phyloP scores from a whole-genome alignment of 2,329 filamentous ascomycete species.

The Penicillium sp. region DNA sequence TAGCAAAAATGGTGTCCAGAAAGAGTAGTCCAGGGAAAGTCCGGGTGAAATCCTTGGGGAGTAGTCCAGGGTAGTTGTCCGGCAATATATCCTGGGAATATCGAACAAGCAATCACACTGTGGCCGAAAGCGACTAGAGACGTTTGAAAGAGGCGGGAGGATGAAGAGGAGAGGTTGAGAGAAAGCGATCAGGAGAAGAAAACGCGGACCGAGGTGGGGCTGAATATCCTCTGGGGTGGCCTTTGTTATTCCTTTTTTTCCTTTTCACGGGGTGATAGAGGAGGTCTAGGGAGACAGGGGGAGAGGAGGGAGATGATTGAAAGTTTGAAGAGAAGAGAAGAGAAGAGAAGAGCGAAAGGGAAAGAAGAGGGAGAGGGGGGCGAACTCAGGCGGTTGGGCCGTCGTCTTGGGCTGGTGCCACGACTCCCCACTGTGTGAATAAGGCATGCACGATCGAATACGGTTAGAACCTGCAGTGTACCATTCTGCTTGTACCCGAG shows the following conservation, averaged over 20 bases:
- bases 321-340: slow-evolving; percentile 8
- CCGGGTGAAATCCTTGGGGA: slow-evolving; percentile 9
- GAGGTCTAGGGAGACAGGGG: slow-evolving; percentile 4
- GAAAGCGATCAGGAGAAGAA: neutral
- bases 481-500: neutral
- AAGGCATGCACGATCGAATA: slow-evolving; percentile 31
- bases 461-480: slow-evolving; percentile 21
- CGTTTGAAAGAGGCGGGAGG: slow-evolving; percentile 4
- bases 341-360: slow-evolving; percentile 12
- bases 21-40: slow-evolving; percentile 1
- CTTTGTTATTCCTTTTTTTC: neutral
- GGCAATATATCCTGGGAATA: slow-evolving; percentile 20
- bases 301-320: slow-evolving; percentile 6
- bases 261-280: neutral
- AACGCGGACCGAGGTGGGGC: slow-evolving; percentile 7
- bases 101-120: slow-evolving; percentile 5
- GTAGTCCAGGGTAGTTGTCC: slow-evolving; percentile 16
- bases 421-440: slow-evolving; percentile 34
- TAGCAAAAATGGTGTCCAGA: slow-evolving; percentile 12
- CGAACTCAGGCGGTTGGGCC: slow-evolving; percentile 38
- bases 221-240: slow-evolving; percentile 6
- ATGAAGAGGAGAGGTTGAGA: slow-evolving; percentile 1
- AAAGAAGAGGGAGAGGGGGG: slow-evolving; percentile 32
- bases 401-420: slow-evolving; percentile 40
- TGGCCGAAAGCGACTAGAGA: slow-evolving; percentile 13